Base-by-base conservation (phyloP, 2,329 filamentous ascomycete genomes). In the Talaromyces pinophilus region DNA sequence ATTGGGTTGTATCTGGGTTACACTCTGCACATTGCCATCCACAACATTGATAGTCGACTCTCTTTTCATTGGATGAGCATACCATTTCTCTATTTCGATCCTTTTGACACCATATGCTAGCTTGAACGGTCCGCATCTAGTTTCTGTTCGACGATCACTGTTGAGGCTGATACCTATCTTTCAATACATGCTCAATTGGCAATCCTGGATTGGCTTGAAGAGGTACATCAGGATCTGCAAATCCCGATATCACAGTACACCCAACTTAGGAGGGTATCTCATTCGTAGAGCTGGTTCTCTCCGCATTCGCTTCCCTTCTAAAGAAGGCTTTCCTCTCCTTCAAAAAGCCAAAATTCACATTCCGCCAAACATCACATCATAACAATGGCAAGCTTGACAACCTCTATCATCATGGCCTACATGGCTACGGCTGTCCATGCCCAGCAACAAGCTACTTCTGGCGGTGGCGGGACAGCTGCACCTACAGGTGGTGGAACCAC, bases 241-340 rank as follows among this genome's bases (percentile, higher is more conserved):
- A 59, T 17, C 40, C 22, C 13, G 52, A 55, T 38, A 40, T 57
- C n/a, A 38, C n/a, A 57, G 19, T 33, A 57, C 54, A 57, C n/a
- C 3, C 30, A 38, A 22, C n/a, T 40, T 5, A 22, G 5, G 25
- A 19, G 19, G 15, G 35, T 38, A 19, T 48, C 15, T 48, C 38
- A 44, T 35, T 19, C 8, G 46, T 65, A 62, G 64, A 62, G 64
- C 64, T 59, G 64, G 64, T 19, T 55, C 59, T 66, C 59, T 44
- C 50, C 30, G 5, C n/a, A 22, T 57, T 57, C 11, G 11, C 30
- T 38, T 42, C 57, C 10, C 17, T 60, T 60, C 35, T 19, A 46
- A 44, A 60, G 57, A 19, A 28, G 38, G 22, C 38, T 22, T 28
- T 59, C 4, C 19, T 30, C 22, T 46, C 57, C 2, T 60, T 40